Percentiles rank a stretch among this genome's conserved stretches.
These are phyloP conservation scores for Nyssa sinensis DNA, from an alignment of 148 eudicot genomes.

Conservation along the genomic window DNA sequence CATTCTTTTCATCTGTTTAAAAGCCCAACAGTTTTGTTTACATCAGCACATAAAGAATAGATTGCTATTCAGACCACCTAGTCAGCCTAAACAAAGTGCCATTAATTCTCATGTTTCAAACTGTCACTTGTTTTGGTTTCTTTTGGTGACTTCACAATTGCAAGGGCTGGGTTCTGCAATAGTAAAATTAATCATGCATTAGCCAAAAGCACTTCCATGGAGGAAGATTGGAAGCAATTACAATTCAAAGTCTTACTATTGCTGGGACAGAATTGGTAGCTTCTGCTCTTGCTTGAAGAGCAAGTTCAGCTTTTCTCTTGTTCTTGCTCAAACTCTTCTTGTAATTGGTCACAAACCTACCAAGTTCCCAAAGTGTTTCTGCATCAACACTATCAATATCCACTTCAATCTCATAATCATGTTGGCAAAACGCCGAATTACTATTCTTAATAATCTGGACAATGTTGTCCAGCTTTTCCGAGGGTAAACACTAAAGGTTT, in stretches of 20 bases:
- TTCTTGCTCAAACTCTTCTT: no score
- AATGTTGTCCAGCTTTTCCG: conserved; percentile 26
- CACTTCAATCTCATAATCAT: conserved; percentile 24
- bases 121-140: conserved; percentile 41
- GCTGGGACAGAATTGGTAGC: conserved; percentile 32
- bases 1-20: conserved; percentile 29
- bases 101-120: not conserved
- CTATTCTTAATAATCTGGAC: conserved; percentile 26
- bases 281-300: no score
- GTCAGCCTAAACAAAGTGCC: not conserved
- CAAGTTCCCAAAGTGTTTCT: no score
- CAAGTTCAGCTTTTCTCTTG: no score
- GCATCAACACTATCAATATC: no score
- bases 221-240: not conserved
- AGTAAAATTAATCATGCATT: not conserved
- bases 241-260: conserved; percentile 22
- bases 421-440: conserved; percentile 16
- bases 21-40: no score
- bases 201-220: not conserved
- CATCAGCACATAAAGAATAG: no score
- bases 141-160: no score
- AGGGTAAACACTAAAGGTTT: conserved; percentile 16
- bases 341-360: no score
- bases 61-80: not conserved
- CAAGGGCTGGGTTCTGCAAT: no score